These are phyloP conservation scores for Jackrogersella multiformis DNA, from an alignment of 495 filamentous ascomycete species.

Conservation along the genomic window DNA sequence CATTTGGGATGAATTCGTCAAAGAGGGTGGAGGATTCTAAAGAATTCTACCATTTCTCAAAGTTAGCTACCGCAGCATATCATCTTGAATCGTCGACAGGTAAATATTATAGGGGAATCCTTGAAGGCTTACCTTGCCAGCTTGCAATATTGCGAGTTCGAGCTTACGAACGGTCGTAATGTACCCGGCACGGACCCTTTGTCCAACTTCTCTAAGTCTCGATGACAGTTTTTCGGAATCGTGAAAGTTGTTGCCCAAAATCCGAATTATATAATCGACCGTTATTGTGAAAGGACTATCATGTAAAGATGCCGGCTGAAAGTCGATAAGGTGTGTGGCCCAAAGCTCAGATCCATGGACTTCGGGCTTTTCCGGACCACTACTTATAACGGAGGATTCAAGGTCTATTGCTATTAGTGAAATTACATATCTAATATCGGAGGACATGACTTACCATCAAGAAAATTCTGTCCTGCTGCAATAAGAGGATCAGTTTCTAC, in stretches of 20 bases:
- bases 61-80: constrained; percentile 29
- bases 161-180: constrained; percentile 51
- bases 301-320: constrained; percentile 15
- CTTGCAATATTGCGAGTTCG: constrained; percentile 57
- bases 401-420: constrained; percentile 47
- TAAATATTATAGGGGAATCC: not conserved
- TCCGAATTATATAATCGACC: constrained; percentile 44
- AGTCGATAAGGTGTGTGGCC: constrained; percentile 46
- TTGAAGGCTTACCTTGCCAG: constrained; percentile 52
- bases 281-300: constrained; percentile 44
- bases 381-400: constrained; percentile 51
- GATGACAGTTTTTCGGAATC: constrained; percentile 35
- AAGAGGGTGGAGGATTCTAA: constrained; percentile 46
- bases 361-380: constrained; percentile 38
- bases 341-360: constrained; percentile 48
- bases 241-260: constrained; percentile 39
- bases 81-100: not conserved
- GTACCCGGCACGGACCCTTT: constrained; percentile 42
- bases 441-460: constrained; percentile 53
- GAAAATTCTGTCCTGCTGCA: constrained; percentile 53
- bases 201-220: constrained; percentile 43
- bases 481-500: constrained; percentile 41
- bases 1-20: constrained; percentile 46
- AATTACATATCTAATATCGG: not conserved
- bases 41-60: constrained; percentile 37